These are phyloP conservation scores for Leccinum pellstonianum DNA, from an alignment of 768 basidiomycete species.

Conservation along the genomic window DNA sequence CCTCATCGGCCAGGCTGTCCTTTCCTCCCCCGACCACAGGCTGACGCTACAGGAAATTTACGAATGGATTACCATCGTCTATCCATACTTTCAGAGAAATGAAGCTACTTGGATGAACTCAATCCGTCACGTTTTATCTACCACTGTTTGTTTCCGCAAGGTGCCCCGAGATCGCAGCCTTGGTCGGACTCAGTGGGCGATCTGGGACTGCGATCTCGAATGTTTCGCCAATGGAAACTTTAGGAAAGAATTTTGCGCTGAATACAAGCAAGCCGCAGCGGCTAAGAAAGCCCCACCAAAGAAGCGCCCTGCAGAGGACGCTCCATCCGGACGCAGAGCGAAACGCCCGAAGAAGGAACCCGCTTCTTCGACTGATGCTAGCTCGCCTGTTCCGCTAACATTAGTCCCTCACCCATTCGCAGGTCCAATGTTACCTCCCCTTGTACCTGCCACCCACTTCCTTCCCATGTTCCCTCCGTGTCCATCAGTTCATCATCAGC, in stretches of 20 bases:
- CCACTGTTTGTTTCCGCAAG: conserved; percentile 89
- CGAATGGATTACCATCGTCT: conserved; percentile 91
- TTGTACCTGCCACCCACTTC: conserved; percentile 26
- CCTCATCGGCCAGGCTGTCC: conserved; percentile 91
- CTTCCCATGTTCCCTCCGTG: conserved; percentile 50
- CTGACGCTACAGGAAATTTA: conserved; percentile 96
- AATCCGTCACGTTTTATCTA: conserved; percentile 93
- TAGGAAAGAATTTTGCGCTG: conserved; percentile 55
- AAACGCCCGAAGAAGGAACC: conserved; percentile 47
- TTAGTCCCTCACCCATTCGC: conserved; percentile 21
- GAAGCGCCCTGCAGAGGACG: conserved; percentile 42
- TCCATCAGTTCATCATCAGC: conserved; percentile 65
- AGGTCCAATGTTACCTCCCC: conserved; percentile 20
- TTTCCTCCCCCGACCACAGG: conserved; percentile 78
- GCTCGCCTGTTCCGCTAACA: conserved; percentile 21
- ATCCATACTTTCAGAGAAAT: conserved; percentile 89
- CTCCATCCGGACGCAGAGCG: conserved; percentile 38
- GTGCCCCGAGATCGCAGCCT: conserved; percentile 71
- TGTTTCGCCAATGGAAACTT: conserved; percentile 87
- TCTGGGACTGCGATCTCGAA: conserved; percentile 76
- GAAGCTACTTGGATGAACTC: conserved; percentile 99
- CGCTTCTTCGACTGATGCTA: conserved; percentile 23
- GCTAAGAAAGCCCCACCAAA: conserved; percentile 32
- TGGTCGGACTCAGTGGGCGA: conserved; percentile 86
- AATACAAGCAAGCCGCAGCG: conserved; percentile 31